Evolutionary conservation across 495 filamentous ascomycete genomes (phyloP).

Genomic region (Chaetomium cochliodes): DNA sequence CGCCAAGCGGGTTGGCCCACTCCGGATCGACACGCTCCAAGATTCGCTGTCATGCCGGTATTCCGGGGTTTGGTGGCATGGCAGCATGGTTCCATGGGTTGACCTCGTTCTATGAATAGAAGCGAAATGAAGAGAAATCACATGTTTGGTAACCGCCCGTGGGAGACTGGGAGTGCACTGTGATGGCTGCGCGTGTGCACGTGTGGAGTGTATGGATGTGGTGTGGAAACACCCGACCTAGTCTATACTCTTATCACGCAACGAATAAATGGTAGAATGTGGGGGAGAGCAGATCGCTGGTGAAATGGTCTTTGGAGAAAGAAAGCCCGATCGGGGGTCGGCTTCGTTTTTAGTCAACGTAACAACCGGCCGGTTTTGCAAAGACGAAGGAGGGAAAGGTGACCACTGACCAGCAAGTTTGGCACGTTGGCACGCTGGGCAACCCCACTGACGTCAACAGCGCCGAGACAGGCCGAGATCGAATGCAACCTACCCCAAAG

Average conservation of each 20-base stretch:
- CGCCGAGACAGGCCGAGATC: constrained; percentile 1
- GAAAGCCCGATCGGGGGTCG: too few species aligned
- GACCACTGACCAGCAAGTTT: neutral
- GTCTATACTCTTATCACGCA: too few species aligned
- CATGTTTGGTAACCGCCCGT: neutral
- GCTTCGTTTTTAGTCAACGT: neutral
- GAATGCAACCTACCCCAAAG: neutral
- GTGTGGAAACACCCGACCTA: too few species aligned
- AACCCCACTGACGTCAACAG: constrained; percentile 14
- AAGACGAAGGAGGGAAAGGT: neutral
- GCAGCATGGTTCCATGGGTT: neutral
- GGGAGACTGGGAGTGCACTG: too few species aligned
- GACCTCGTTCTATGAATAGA: neutral
- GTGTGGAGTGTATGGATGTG: too few species aligned
- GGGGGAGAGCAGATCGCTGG: too few species aligned
- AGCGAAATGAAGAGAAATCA: neutral
- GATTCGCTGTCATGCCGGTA: neutral
- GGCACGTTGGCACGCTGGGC: neutral
- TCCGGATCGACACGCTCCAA: neutral
- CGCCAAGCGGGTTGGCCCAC: neutral
- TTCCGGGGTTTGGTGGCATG: too few species aligned
- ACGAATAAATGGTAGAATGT: too few species aligned
- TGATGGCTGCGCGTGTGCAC: too few species aligned
- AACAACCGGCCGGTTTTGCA: neutral
- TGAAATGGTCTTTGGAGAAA: too few species aligned